Conservation (phyloP, 1,139 yeast species). For the Waltiozyma sp. region DNA sequence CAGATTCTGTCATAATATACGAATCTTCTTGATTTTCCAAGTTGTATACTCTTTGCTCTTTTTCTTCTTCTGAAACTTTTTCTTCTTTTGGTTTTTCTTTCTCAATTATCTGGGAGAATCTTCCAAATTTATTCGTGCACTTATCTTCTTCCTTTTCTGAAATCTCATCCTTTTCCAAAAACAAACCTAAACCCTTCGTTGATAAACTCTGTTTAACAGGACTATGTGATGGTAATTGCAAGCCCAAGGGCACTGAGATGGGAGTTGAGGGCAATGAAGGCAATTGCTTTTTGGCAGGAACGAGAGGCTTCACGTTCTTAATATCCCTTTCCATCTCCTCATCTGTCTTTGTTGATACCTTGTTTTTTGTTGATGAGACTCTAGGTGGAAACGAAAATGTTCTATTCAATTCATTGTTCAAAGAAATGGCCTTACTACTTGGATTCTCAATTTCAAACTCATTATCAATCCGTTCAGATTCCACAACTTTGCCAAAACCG, state of each 20-base stretch:
- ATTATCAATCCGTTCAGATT: constrained; percentile 8
- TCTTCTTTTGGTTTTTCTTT: too few relatives aligned
- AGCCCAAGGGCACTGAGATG: background rate
- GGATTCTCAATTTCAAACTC: constrained; percentile 16
- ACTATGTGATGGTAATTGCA: background rate
- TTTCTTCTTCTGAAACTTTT: too few relatives aligned
- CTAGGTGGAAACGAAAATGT: constrained; percentile 16
- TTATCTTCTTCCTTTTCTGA: background rate
- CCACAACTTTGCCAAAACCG: background rate
- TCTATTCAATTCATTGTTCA: constrained; percentile 14
- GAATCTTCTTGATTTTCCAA: background rate
- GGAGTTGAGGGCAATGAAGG: background rate
- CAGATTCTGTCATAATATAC: background rate
- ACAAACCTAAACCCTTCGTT: background rate
- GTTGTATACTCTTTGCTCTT: too few relatives aligned
- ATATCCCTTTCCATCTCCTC: too few relatives aligned
- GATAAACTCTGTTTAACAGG: background rate
- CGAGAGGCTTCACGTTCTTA: too few relatives aligned
- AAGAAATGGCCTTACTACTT: constrained; percentile 15
- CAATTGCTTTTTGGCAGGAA: background rate
- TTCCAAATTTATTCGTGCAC: background rate
- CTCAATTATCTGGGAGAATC: background rate
- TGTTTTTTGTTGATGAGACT: background rate
- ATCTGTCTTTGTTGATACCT: too few relatives aligned
- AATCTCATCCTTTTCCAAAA: background rate